A percentile compares a stretch with the other conserved stretches of the same genome.
Conservation (phyloP, 371 early-diverging fungal genomes). For the Coemansia sp. region DNA sequence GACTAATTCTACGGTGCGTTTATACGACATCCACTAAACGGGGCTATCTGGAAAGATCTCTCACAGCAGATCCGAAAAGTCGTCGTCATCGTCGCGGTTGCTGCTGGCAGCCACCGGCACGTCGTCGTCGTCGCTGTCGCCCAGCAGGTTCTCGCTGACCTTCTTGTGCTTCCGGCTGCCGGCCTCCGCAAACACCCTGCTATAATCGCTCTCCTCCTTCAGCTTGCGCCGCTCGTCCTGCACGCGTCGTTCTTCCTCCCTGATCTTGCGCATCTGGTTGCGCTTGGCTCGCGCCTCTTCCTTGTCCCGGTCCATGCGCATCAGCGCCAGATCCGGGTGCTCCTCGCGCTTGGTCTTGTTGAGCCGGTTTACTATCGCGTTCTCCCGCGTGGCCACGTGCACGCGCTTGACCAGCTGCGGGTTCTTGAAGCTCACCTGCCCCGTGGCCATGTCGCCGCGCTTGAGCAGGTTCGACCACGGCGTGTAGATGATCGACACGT, state of each 20-base stretch:
- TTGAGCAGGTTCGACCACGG: constrained; percentile 94
- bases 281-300: constrained; percentile 15
- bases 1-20: constrained; percentile 24
- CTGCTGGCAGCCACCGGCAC: background rate
- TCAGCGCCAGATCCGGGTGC: constrained; percentile 66
- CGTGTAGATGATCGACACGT: constrained; percentile 89
- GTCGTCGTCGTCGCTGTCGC: constrained; percentile 12
- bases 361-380: constrained; percentile 86
- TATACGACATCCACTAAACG: constrained; percentile 30
- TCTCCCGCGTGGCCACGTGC: constrained; percentile 72
- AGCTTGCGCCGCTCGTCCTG: constrained; percentile 5
- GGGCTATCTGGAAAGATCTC: background rate
- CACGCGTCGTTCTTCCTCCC: constrained; percentile 6
- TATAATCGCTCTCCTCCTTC: constrained; percentile 13
- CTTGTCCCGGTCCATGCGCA: constrained; percentile 27
- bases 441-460: constrained; percentile 90
- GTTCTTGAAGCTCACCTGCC: constrained; percentile 92
- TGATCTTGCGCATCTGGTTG: constrained; percentile 2
- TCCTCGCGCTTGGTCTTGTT: constrained; percentile 88
- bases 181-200: constrained; percentile 9
- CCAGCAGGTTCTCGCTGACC: constrained; percentile 30
- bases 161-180: background rate
- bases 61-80: constrained; percentile 14
- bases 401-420: constrained; percentile 77
- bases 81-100: constrained; percentile 1